Evolutionary conservation across 1,284 basidiomycete genomes (phyloP).

Genomic region (Irpex sp.): DNA sequence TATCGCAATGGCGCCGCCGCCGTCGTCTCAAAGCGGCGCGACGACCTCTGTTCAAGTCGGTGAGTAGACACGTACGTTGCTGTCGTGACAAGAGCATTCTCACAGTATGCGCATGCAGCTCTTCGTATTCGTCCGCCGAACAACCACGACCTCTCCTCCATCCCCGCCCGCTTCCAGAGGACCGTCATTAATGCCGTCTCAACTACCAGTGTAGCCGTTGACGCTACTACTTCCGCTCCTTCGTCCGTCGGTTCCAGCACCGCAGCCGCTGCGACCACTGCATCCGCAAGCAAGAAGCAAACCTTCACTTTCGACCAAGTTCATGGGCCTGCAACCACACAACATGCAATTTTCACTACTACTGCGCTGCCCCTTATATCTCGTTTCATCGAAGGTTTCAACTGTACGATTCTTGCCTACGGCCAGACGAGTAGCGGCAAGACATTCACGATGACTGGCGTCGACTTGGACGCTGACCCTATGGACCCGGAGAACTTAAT

Average conservation of each 20-base stretch:
- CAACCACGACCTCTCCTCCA: conserved; percentile 75
- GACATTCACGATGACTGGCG: conserved; percentile 95
- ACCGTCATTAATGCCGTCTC: conserved; percentile 78
- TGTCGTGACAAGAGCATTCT: not conserved
- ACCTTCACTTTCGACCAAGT: conserved; percentile 94
- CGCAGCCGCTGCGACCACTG: conserved; percentile 45
- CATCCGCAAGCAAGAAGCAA: conserved; percentile 71
- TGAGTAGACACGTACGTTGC: conserved; percentile 32
- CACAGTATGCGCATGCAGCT: conserved; percentile 44
- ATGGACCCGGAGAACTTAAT: conserved; percentile 72
- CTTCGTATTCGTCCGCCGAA: conserved; percentile 91
- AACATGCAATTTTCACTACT: conserved; percentile 80
- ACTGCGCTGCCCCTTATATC: conserved; percentile 86
- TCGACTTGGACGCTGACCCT: conserved; percentile 81
- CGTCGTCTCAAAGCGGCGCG: conserved; percentile 48
- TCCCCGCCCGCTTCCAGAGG: conserved; percentile 92
- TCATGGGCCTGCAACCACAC: conserved; percentile 79
- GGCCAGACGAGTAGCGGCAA: conserved; percentile 98
- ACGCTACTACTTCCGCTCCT: conserved; percentile 48
- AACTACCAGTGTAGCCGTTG: conserved; percentile 71
- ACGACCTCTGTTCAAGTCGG: conserved; percentile 87
- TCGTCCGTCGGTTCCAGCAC: conserved; percentile 41
- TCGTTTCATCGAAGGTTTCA: conserved; percentile 93
- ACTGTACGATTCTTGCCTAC: conserved; percentile 97
- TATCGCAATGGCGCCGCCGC: conserved; percentile 62